Evolutionary conservation across 2,329 filamentous ascomycete species (phyloP), one percentile per base, ranked within the genome.

Genomic region (Diplocarpon rosae): DNA sequence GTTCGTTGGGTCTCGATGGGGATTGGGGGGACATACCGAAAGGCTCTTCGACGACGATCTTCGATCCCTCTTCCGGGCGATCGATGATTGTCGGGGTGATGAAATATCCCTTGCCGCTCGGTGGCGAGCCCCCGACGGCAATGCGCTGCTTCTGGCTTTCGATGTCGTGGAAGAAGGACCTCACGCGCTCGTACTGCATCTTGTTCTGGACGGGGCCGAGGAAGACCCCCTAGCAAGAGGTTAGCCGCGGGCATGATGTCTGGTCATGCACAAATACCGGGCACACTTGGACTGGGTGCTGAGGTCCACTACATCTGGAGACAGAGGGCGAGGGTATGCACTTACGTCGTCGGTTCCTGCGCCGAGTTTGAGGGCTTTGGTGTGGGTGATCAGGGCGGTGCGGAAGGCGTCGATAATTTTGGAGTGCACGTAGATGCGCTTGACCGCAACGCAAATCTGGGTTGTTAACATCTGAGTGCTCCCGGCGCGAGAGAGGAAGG

Each of bases 171-270:
- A 82, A 68, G 48, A 79, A 70, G 11, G 65, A 59, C 54, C 71
- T 72, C 20, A 78, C 74, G 17, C 70, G 71, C 37, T 80, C 72
- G 56, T 70, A 83, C 60, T 84, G 80, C 70, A 77, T 72, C 52
- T 69, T 62, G 61, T 84, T 84, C 48, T 79, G 76, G 2, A 83
- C 62, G 0, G 80, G 80, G 0, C 76, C 73, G 64, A 40, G n/a
- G n/a, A n/a, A n/a, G n/a, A n/a, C n/a, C n/a, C n/a, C n/a, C n/a
- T n/a, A n/a, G n/a, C n/a, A n/a, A n/a, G n/a, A n/a, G n/a, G n/a
- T n/a, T n/a, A n/a, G n/a, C n/a, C n/a, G n/a, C n/a, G n/a, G n/a
- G n/a, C n/a, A n/a, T n/a, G n/a, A n/a, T n/a, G n/a, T n/a, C n/a
- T n/a, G n/a, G n/a, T n/a, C n/a, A n/a, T n/a, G n/a, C n/a, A n/a